Base-by-base conservation (phyloP, 495 filamentous ascomycete species). In the Friedmanniomyces simplex region DNA sequence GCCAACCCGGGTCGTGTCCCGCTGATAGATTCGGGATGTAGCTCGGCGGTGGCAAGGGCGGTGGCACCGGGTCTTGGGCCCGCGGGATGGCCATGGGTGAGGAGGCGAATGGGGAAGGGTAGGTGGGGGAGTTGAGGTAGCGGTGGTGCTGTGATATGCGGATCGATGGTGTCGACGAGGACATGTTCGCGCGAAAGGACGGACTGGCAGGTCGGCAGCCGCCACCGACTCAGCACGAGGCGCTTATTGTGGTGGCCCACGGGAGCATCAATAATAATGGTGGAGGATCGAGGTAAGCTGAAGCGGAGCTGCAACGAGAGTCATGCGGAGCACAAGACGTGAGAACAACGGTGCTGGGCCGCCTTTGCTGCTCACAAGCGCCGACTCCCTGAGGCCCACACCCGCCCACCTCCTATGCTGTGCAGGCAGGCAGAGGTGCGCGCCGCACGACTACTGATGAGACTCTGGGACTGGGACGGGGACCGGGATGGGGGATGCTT, bases 1-100 rank as follows among this genome's bases (percentile, higher is more conserved):
- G 67, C 79, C 77, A 83, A 50, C 77, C 80, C n/a, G 74, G 73
- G 66, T 85, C 82, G 57, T 77, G 73, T 32, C 79, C 79, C 58
- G 73, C 69, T 55, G 75, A 71, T 50, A 82, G 64, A 50, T 77
- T 80, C 49, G 68, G 72, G 42, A 84, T 77, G 52, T 73, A 68
- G 58, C 74, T 69, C 8, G 82, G 83, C 8, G 83, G 83, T 48
- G 83, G 83, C 59, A 85, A 72, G 57, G 82, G 81, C 53, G 82
- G 82, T 42, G 83, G 83, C 41, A 72, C 73, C 52, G 67, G 69
- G 41, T 77, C 72, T 53, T 65, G 70, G 50, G 75, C 66, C 59
- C 72, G 73, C 59, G 66, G 77, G 67, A 85, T 83, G n/a, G 79
- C 70, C 78, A 85, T 75, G 43, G 82, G 77, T 37, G 57, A 60